Conservation (phyloP, 2,329 filamentous ascomycete species). For the Leptodontidium sp. region DNA sequence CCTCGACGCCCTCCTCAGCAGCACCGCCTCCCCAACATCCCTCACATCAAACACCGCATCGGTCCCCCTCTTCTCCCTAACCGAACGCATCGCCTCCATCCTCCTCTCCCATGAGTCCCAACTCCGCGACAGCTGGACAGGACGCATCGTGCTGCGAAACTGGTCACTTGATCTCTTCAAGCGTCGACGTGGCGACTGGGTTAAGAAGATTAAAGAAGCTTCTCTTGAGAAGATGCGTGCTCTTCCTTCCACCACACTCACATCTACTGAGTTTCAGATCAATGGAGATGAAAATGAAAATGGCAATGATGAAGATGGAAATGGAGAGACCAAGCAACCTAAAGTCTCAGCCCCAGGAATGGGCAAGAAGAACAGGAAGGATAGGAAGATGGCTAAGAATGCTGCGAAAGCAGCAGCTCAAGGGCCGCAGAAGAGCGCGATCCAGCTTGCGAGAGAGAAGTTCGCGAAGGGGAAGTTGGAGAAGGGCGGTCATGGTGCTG, state of each 20-base stretch:
- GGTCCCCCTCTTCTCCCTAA: slow-evolving; percentile 64
- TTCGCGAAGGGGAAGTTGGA: slow-evolving; percentile 42
- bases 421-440: slow-evolving; percentile 39
- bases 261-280: slow-evolving; percentile 9
- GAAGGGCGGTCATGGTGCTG: neutral
- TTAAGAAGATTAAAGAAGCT: slow-evolving; percentile 60
- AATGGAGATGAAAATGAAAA: slow-evolving; percentile 11
- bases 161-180: slow-evolving; percentile 79
- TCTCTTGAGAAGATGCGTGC: slow-evolving; percentile 9
- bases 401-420: neutral
- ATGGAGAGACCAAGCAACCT: slow-evolving; percentile 26
- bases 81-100: slow-evolving; percentile 72
- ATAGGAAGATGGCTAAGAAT: slow-evolving; percentile 17
- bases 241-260: neutral
- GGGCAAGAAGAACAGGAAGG: slow-evolving; percentile 21
- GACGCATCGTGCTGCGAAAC: slow-evolving; percentile 75
- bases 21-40: slow-evolving; percentile 32
- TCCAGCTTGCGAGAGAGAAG: slow-evolving; percentile 45
- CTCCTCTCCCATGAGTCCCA: slow-evolving; percentile 64
- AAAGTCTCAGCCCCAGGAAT: slow-evolving; percentile 14
- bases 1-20: slow-evolving; percentile 68
- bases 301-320: neutral
- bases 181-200: slow-evolving; percentile 68
- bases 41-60: slow-evolving; percentile 17
- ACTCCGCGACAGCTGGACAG: slow-evolving; percentile 70